These are phyloP conservation scores for Ormosia emarginata DNA, from an alignment of 306 rosid genomes.

Conservation along the genomic window DNA sequence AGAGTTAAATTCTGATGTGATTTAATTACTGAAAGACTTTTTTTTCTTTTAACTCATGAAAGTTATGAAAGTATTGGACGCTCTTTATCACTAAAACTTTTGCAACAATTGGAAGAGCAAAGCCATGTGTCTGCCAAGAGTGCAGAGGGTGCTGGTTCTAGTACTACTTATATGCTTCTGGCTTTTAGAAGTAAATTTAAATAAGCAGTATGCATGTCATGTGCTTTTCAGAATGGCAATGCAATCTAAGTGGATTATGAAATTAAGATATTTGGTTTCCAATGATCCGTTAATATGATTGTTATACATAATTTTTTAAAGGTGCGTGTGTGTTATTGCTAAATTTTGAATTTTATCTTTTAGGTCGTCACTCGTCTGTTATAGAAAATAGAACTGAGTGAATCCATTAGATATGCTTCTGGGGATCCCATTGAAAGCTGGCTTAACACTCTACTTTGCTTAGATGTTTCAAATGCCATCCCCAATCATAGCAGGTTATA, in stretches of 20 bases:
- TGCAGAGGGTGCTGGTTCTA: slow-evolving; percentile 53
- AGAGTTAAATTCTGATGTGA: not conserved
- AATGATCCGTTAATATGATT: slow-evolving; percentile 10
- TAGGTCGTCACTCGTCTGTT: too few relatives aligned
- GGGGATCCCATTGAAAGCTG: too few relatives aligned
- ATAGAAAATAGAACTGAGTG: too few relatives aligned
- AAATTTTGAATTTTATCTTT: slow-evolving; percentile 9
- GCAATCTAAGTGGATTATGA: slow-evolving; percentile 5
- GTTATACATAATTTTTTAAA: not conserved
- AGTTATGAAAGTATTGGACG: slow-evolving; percentile 99
- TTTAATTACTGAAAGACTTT: slow-evolving; percentile 20
- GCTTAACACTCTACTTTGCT: too few relatives aligned
- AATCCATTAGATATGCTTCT: too few relatives aligned
- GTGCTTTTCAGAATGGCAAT: slow-evolving; percentile 7
- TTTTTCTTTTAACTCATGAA: slow-evolving; percentile 5
- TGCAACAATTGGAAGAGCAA: slow-evolving; percentile 86
- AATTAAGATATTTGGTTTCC: slow-evolving; percentile 1
- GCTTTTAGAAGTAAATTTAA: not conserved
- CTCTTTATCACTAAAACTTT: slow-evolving; percentile 83
- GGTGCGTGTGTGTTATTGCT: slow-evolving; percentile 21
- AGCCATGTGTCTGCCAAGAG: slow-evolving; percentile 58
- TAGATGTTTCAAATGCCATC: slow-evolving; percentile 55
- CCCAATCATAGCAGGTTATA: slow-evolving; percentile 73
- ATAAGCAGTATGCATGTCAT: not conserved
- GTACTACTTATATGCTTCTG: slow-evolving; percentile 43